A percentile compares a stretch with the other conserved stretches of the same genome.
These are phyloP conservation scores for Cyberlindnera nakhonratchasimensis DNA, from an alignment of 805 yeast genomes.

Conservation along the genomic window DNA sequence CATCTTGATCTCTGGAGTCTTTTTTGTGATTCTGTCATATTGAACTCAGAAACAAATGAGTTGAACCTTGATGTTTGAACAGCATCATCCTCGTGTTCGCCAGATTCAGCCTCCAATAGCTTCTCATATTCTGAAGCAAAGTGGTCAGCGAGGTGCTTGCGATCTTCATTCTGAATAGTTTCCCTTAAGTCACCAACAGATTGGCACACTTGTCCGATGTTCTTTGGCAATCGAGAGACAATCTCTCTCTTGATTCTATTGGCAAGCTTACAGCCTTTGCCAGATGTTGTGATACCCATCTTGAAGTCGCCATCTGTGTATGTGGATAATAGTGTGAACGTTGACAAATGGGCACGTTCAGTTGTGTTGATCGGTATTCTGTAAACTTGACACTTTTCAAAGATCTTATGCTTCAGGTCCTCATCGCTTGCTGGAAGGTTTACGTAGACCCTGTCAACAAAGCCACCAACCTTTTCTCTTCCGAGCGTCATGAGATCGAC, in stretches of 20 bases:
- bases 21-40: conserved; percentile 47
- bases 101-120: conserved; percentile 40
- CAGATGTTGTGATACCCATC: conserved; percentile 79
- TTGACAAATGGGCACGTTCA: conserved; percentile 67
- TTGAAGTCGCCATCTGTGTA: conserved; percentile 70
- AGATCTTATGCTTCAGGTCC: conserved; percentile 40
- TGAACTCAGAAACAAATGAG: conserved; percentile 56
- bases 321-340: conserved; percentile 74
- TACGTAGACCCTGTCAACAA: conserved; percentile 79
- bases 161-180: conserved; percentile 52
- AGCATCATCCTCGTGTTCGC: conserved; percentile 67
- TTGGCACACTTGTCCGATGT: conserved; percentile 65
- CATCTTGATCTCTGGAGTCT: conserved; percentile 69
- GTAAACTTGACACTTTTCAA: conserved; percentile 47
- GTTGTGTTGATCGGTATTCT: conserved; percentile 83
- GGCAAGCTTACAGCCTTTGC: conserved; percentile 87
- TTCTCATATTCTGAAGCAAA: conserved; percentile 26
- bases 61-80: conserved; percentile 59
- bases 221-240: conserved; percentile 57
- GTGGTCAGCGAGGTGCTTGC: conserved; percentile 24
- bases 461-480: conserved; percentile 52
- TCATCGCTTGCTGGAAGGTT: conserved; percentile 36
- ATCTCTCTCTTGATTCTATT: conserved; percentile 75
- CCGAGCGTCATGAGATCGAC: conserved; percentile 55
- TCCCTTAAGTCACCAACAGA: conserved; percentile 66